Percentiles rank a stretch among this genome's conserved stretches.
phyloP scores from a whole-genome alignment of 1,284 basidiomycete species.

The Dichomitus squalens region DNA sequence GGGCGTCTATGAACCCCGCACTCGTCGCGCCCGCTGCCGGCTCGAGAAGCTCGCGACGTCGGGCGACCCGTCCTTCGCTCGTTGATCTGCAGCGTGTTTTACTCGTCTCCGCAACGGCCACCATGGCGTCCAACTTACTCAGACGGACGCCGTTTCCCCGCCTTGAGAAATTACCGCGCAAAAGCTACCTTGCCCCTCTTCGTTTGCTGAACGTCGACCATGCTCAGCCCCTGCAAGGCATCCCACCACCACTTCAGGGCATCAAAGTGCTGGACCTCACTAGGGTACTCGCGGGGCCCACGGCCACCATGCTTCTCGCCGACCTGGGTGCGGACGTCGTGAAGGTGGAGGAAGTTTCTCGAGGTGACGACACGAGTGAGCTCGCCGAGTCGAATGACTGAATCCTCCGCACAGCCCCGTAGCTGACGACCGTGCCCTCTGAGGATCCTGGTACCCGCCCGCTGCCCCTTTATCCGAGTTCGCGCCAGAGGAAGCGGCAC shows the following conservation, averaged over 20 bases:
- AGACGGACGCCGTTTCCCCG: background rate
- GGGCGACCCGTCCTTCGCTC: too few relatives aligned
- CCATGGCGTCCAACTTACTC: conserved; percentile 10
- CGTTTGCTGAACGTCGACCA: conserved; percentile 13
- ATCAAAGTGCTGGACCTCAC: conserved; percentile 86
- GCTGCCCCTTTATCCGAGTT: conserved; percentile 60
- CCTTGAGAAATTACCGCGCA: background rate
- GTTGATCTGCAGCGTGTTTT: too few relatives aligned
- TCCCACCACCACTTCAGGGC: conserved; percentile 78
- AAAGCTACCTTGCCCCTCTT: background rate
- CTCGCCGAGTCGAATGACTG: conserved; percentile 15
- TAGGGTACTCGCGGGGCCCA: conserved; percentile 88
- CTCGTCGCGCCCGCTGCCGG: too few relatives aligned
- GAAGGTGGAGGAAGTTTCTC: conserved; percentile 81
- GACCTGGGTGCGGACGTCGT: conserved; percentile 92
- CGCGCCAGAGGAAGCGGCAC: conserved; percentile 53
- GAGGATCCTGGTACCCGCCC: conserved; percentile 83
- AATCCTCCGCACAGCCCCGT: conserved; percentile 13
- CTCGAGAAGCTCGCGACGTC: too few relatives aligned
- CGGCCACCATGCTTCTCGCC: conserved; percentile 86
- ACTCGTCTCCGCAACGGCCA: too few relatives aligned
- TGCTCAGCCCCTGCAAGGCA: conserved; percentile 41
- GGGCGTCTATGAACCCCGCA: too few relatives aligned
- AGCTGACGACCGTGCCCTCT: conserved; percentile 8
- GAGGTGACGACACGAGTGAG: conserved; percentile 90